Evolutionary conservation across 2,329 filamentous ascomycete genomes (phyloP), one percentile per base, ranked within the genome.

Genomic region (Clarireedia paspali): DNA sequence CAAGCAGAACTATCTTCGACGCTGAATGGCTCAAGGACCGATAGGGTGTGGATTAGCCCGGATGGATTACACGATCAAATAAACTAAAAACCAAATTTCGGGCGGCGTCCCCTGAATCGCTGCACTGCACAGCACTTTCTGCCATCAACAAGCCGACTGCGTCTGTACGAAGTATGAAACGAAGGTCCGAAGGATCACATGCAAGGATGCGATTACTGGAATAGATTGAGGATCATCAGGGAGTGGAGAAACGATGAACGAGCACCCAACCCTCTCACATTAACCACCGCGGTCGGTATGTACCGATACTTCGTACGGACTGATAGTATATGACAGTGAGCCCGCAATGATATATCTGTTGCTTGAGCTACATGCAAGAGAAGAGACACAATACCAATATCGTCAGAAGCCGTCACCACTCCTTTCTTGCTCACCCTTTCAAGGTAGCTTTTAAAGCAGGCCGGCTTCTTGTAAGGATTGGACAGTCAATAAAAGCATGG

Each of bases 161-260:
- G 52, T 60, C 61, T 61, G 60, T 63, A 58, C 63, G 20, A 20
- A 20, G 59, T 60, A 60, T 67, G 65, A 67, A 66, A 67, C 65
- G 63, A 63, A 56, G 30, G 60, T 63, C 63, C 63, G 61, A 64
- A 54, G 38, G 61, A 64, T 63, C 58, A 53, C 42, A 54, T 47
- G 49, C 58, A 60, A 47, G 63, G 63, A 60, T 64, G 20, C 23
- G 42, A 47, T 56, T 51, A 60, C 57, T 50, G 55, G 60, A 63
- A 52, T 47, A 47, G 42, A 51, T 55, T 46, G 36, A 52, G 47
- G 53, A 55, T 55, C 36, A 50, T 50, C 38, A 50, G 50, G 27
- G 53, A 26, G 30, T 26, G 36, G 47, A 42, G 53, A 26, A 55
- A 50, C 20, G 40, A 36, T 20, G 44, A 46, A 46, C 40, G 20